A percentile compares a stretch with the other conserved stretches of the same genome.
Evolutionary conservation across 192 early-diverging fungal species (phyloP).

Genomic region (Backusella macrospora): DNA sequence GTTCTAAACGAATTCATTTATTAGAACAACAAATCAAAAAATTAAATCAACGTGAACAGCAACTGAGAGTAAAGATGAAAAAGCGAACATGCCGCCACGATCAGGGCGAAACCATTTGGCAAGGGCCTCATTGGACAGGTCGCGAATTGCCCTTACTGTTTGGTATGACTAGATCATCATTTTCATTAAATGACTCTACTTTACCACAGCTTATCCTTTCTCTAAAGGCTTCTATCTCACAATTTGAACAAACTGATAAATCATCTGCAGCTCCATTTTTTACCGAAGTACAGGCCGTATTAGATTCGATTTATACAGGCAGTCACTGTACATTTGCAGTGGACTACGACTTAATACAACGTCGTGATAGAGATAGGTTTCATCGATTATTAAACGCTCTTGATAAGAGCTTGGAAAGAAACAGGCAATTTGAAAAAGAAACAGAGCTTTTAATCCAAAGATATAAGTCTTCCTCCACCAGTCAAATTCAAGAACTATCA

Average conservation of each 20-base stretch:
- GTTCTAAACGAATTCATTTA: not conserved
- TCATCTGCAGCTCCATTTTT: not conserved
- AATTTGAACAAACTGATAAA: not conserved
- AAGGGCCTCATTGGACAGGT: constrained; percentile 1
- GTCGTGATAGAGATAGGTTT: not conserved
- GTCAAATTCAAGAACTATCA: not conserved
- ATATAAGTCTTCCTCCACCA: not conserved
- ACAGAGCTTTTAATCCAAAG: not conserved
- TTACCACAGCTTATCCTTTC: not conserved
- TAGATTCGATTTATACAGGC: constrained; percentile 7
- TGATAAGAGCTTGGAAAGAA: not conserved
- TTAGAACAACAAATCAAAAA: not conserved
- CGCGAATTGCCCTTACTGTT: not conserved
- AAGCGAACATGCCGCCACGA: constrained; percentile 1
- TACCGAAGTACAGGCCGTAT: constrained; percentile 1
- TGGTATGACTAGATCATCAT: not conserved
- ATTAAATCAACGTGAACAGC: not conserved
- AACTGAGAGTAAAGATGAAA: not conserved
- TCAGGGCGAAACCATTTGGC: constrained; percentile 1
- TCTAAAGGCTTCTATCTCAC: not conserved
- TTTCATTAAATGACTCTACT: not conserved
- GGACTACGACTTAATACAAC: not conserved
- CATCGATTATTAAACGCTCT: not conserved
- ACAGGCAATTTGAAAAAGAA: constrained; percentile 4
- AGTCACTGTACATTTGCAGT: not conserved